Base-by-base conservation (phyloP, 805 yeast species). In the Kazachstania viticola region DNA sequence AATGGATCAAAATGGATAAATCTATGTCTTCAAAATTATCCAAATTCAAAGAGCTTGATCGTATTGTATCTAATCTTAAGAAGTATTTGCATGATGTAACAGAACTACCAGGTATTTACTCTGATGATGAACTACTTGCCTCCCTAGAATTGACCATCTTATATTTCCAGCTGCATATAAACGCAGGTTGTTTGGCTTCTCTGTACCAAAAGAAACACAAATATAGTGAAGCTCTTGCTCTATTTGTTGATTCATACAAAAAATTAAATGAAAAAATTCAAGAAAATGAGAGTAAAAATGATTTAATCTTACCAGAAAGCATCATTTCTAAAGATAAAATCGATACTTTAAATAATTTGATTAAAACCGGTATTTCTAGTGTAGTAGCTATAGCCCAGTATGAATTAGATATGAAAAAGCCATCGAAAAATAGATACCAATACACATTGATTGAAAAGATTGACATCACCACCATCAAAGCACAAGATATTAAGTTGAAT, bases 81-180 rank as follows among this genome's bases (percentile, higher is more conserved):
- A 59, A 64, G 29, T 73, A 79, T 13, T 51, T 78, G 22, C 57
- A 56, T 3, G 78, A 77, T 41, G 57, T 84, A 28, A 64, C 69
- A 47, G 94, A 84, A 38, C 65, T 91, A 31, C 95, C 96, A 0
- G 97, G 97, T 64, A 94, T 88, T 14, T 75, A 79, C 48, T 81
- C 82, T 32, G 94, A 84, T 50, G 91, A 80, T 32, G 75, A 68
- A 15, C 64, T 88, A 33, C 52, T 61, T 39, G 57, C 40, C n/a
- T 46, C 46, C 27, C 29, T 55, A 27, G 51, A 48, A 15, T 32
- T 51, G n/a, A 28, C 39, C 12, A 45, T 40, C 22, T 17, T 32
- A 9, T 50, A 46, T 36, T 53, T 40, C 35, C 40, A 43, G 26
- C 23, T 44, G 4, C 31, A 40, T 17, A 32, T 49, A 25, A 37